phyloP scores from a whole-genome alignment of 495 filamentous ascomycete species.

The Penicillium alfredii region DNA sequence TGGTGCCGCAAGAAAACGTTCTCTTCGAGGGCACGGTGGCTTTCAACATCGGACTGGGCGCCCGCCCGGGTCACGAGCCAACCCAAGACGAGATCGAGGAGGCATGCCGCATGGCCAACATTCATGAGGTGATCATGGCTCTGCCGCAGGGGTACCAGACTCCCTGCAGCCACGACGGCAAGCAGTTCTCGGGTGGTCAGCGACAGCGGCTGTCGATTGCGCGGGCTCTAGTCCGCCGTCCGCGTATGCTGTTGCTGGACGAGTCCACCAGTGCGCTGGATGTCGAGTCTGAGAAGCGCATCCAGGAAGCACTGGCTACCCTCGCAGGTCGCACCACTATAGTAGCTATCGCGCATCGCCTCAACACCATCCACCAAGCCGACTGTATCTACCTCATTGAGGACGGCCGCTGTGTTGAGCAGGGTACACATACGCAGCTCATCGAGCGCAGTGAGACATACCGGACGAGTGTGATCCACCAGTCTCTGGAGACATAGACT shows the following conservation, averaged over 20 bases:
- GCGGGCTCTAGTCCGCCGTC: conserved; percentile 62
- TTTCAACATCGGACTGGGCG: conserved; percentile 51
- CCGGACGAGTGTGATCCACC: conserved; percentile 44
- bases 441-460: conserved; percentile 54
- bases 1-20: conserved; percentile 50
- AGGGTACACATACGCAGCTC: conserved; percentile 63
- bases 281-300: conserved; percentile 60
- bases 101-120: conserved; percentile 50
- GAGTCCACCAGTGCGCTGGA: conserved; percentile 72
- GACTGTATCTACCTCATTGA: conserved; percentile 72
- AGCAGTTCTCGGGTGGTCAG: conserved; percentile 65
- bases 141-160: conserved; percentile 60
- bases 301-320: conserved; percentile 61
- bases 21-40: conserved; percentile 48
- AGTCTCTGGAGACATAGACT: conserved; percentile 25
- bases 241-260: conserved; percentile 63
- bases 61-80: conserved; percentile 34
- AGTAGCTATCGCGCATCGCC: conserved; percentile 67
- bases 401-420: conserved; percentile 57
- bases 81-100: conserved; percentile 48
- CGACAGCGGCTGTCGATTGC: conserved; percentile 73
- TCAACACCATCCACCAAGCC: conserved; percentile 68
- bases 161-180: conserved; percentile 55
- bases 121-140: conserved; percentile 51
- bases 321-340: conserved; percentile 66